phyloP scores from a whole-genome alignment of 768 basidiomycete genomes.

The Kwoniella botswanensis region DNA sequence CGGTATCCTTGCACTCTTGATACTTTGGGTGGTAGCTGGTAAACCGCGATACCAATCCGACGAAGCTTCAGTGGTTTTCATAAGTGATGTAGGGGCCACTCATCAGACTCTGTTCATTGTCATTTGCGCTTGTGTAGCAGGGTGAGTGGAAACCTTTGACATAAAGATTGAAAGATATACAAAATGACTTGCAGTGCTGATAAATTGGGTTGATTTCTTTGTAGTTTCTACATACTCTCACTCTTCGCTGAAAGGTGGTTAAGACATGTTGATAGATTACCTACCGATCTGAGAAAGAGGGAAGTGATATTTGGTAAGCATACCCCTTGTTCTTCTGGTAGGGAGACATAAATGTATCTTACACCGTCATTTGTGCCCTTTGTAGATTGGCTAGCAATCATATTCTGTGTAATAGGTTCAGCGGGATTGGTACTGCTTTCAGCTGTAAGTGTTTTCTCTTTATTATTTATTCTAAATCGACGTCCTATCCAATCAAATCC shows the following conservation, averaged over 20 bases:
- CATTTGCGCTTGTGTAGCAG: slow-evolving; percentile 36
- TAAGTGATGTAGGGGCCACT: slow-evolving; percentile 57
- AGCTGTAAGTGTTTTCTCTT: slow-evolving; percentile 37
- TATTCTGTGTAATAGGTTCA: slow-evolving; percentile 56
- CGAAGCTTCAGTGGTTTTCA: slow-evolving; percentile 55
- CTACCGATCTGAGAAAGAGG: slow-evolving; percentile 48
- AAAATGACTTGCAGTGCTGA: neutral
- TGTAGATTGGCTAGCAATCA: slow-evolving; percentile 56
- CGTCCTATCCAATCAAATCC: too few species aligned
- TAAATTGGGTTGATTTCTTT: neutral
- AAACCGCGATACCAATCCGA: slow-evolving; percentile 54
- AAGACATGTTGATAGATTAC: slow-evolving; percentile 59
- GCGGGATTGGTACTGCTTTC: slow-evolving; percentile 56
- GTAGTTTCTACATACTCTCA: slow-evolving; percentile 56
- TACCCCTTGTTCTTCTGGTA: neutral
- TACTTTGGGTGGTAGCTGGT: slow-evolving; percentile 50
- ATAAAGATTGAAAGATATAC: too few species aligned
- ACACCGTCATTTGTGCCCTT: neutral
- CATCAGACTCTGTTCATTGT: slow-evolving; percentile 50
- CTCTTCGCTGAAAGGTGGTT: slow-evolving; percentile 59
- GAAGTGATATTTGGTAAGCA: slow-evolving; percentile 55
- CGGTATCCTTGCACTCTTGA: slow-evolving; percentile 52
- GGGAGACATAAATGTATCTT: neutral
- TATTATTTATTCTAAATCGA: too few species aligned
- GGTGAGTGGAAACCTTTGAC: slow-evolving; percentile 17